Evolutionary conservation across 2,329 filamentous ascomycete species (phyloP).

Genomic region (Trichoderma sp.): DNA sequence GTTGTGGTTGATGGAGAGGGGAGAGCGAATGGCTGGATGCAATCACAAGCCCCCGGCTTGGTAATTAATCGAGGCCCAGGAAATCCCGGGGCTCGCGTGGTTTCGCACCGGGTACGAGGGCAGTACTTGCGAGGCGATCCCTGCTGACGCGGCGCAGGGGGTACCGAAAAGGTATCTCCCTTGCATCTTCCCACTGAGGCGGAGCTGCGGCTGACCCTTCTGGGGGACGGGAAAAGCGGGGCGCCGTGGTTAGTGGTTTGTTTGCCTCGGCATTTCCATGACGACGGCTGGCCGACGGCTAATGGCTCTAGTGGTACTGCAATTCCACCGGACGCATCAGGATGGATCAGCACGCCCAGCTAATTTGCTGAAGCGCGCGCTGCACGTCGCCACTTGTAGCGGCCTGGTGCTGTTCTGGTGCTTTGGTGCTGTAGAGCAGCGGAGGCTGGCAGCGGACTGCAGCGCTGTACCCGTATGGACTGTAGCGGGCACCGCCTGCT

Average conservation of each 20-base stretch:
- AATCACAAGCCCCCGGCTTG: conserved; percentile 18
- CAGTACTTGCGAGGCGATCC: background rate
- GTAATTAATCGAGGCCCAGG: conserved; percentile 11
- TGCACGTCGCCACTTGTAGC: background rate
- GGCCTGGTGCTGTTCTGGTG: background rate
- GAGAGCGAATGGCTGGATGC: conserved; percentile 6
- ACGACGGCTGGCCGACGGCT: background rate
- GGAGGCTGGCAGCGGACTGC: background rate
- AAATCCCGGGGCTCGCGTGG: conserved; percentile 14
- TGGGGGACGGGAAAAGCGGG: conserved; percentile 12
- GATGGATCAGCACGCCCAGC: background rate
- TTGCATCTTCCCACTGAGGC: conserved; percentile 6
- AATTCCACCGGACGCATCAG: background rate
- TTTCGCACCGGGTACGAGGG: conserved; percentile 5
- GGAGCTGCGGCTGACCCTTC: conserved; percentile 13
- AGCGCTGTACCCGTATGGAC: background rate
- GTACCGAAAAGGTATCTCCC: background rate
- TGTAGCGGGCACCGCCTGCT: background rate
- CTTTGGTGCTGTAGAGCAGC: background rate
- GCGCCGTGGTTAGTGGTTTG: background rate
- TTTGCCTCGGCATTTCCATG: conserved; percentile 18
- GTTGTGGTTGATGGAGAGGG: background rate
- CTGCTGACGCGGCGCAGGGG: background rate
- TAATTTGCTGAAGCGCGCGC: background rate
- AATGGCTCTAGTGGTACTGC: background rate